Base-by-base conservation (phyloP, 257 asterid genomes). In the Solanum sparsipilum region DNA sequence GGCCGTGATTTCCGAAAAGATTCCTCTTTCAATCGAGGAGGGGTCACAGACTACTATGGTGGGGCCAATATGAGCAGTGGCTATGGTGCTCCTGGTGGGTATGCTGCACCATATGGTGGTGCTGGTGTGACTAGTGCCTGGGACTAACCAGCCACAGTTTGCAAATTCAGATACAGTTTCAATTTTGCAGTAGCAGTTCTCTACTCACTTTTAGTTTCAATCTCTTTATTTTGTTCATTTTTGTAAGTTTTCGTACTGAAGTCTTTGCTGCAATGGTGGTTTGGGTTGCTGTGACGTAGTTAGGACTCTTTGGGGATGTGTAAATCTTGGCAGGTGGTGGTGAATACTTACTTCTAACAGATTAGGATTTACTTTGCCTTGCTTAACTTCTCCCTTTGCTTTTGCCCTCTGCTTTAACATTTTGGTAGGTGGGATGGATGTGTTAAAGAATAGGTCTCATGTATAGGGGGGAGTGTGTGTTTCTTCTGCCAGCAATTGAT, bases 1-100 rank as follows among this genome's bases (percentile, higher is more conserved):
- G 72, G 89, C 48, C 89, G 89, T 38, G 91, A 89, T 89, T 89
- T 89, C 68, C 87, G 87, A 46, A 89, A 82, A n/a, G 87, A 89
- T 7, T 13, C 79, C 78, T 71, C 89, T 52, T 89, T 81, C 70
- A 86, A n/a, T 41, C 36, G 84, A 56, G 88, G 87, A 38, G 88
- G 85, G 15, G 84, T 63, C 79, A 46, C 76, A 20, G 87, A 86
- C 46, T 86, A 70, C 70, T 86, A 86, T 56, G 84, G 87, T 39
- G 85, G 65, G 13, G 68, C 81, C 65, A 89, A 89, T 38, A 52
- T 27, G 48, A 84, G 88, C 52, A 32, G 81, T 78, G 84, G 90
- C 16, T 86, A 70, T 70, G 88, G 87, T 25, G 89, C 71, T 35
- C 35, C 63, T 13, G 84, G 86, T 9, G 89, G 87, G 21, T 35